These are phyloP conservation scores for Cucurbita ficifolia DNA, from an alignment of 306 rosid species.

Conservation along the genomic window DNA sequence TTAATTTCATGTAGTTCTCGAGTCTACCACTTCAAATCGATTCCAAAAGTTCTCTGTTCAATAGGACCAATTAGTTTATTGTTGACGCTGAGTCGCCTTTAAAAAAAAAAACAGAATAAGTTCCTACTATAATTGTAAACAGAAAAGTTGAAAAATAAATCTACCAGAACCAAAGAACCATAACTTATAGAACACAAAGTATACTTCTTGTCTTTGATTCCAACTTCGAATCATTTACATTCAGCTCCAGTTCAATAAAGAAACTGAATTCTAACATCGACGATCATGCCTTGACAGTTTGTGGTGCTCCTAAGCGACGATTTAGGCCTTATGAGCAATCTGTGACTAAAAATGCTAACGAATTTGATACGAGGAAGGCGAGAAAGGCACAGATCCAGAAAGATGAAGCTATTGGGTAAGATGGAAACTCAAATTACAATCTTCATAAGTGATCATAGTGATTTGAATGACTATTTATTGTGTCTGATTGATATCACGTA, in stretches of 20 bases:
- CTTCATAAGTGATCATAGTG: not conserved
- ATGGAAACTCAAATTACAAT: not conserved
- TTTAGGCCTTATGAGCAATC: slow-evolving; percentile 56
- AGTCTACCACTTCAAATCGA: not conserved
- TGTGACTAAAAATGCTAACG: slow-evolving; percentile 41
- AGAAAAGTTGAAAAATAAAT: not conserved
- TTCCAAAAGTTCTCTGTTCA: not conserved
- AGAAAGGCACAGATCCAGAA: slow-evolving; percentile 49
- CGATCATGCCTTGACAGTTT: slow-evolving; percentile 33
- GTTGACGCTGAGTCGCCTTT: not conserved
- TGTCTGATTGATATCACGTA: not conserved
- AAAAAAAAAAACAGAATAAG: not conserved
- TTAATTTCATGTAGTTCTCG: not conserved
- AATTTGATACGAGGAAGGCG: slow-evolving; percentile 39
- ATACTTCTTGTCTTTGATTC: not conserved
- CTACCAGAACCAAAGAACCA: not conserved
- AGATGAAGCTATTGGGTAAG: slow-evolving; percentile 70
- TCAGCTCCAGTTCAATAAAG: not conserved
- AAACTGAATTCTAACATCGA: not conserved
- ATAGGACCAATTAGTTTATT: not conserved
- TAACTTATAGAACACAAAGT: not conserved
- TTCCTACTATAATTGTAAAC: not conserved
- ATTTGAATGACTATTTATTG: not conserved
- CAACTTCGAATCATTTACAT: not conserved
- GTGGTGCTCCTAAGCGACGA: slow-evolving; percentile 92